A percentile compares a stretch with the other conserved stretches of the same genome.
These are phyloP conservation scores for Kurtzmaniella quercitrusa DNA, from an alignment of 1,139 yeast genomes.

Conservation along the genomic window DNA sequence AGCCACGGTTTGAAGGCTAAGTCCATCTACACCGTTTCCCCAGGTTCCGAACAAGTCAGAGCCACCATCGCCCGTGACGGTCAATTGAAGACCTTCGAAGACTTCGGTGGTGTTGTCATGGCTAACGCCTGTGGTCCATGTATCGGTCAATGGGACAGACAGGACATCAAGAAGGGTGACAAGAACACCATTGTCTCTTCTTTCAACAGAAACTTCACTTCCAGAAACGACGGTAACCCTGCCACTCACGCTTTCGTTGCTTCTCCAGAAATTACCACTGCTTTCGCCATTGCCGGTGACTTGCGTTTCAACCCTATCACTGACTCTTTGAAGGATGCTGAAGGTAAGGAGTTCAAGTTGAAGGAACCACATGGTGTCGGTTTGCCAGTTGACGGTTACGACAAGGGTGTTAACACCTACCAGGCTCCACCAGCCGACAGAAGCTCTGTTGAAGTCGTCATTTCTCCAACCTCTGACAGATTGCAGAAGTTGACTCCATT, in stretches of 20 bases:
- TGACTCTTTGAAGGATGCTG: conserved; percentile 87
- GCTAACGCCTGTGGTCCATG: conserved; percentile 99
- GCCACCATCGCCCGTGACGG: conserved; percentile 99
- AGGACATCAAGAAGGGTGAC: conserved; percentile 94
- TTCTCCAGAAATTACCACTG: conserved; percentile 96
- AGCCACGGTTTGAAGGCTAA: conserved; percentile 87
- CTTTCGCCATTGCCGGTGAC: conserved; percentile 95
- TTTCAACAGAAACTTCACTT: conserved; percentile 98
- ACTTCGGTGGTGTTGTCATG: conserved; percentile 90
- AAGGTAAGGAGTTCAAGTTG: conserved; percentile 94
- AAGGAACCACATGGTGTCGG: conserved; percentile 88
- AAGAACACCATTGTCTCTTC: conserved; percentile 98
- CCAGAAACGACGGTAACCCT: conserved; percentile 99
- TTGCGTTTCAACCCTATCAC: conserved; percentile 97
- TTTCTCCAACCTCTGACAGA: conserved; percentile 75
- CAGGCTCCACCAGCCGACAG: conserved; percentile 97
- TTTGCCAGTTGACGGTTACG: conserved; percentile 91
- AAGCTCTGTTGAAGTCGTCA: conserved; percentile 65
- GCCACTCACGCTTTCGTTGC: conserved; percentile 97
- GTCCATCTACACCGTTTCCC: conserved; percentile 89
- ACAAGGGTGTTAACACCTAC: conserved; percentile 92
- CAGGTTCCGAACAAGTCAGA: conserved; percentile 99
- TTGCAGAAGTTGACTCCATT: conserved; percentile 48
- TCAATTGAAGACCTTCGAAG: conserved; percentile 82
- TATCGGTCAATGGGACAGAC: conserved; percentile 99